Conservation (phyloP, 345 rosid species). For the Dipteronia sinensis region DNA sequence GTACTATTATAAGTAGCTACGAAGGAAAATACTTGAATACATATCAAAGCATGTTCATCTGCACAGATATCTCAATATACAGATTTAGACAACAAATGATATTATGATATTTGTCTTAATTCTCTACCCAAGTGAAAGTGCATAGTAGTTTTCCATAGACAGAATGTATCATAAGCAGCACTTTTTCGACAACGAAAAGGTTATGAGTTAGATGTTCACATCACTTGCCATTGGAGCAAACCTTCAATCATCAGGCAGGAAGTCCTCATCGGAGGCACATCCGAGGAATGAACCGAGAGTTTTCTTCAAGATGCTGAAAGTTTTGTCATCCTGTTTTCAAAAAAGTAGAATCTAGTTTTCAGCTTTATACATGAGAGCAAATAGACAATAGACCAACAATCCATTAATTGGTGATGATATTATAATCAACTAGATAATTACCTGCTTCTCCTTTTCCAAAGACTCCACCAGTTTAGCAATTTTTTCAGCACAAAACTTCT, state of each 20-base stretch:
- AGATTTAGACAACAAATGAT: no score
- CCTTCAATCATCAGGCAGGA: slow-evolving; percentile 59
- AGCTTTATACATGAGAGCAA: neutral
- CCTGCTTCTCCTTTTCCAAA: slow-evolving; percentile 69
- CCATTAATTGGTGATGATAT: neutral
- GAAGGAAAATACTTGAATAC: no score
- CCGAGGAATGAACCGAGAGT: slow-evolving; percentile 70
- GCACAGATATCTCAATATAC: no score
- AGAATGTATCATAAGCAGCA: neutral
- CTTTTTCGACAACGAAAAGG: neutral
- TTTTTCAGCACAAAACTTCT: slow-evolving; percentile 61
- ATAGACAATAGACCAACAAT: neutral
- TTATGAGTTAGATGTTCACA: neutral
- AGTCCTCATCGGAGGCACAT: slow-evolving; percentile 71
- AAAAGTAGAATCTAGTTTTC: neutral
- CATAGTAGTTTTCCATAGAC: neutral
- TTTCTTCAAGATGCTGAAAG: slow-evolving; percentile 78
- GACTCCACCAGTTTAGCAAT: slow-evolving; percentile 65
- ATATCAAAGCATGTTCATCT: no score
- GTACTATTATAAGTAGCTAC: no score
- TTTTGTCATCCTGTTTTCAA: slow-evolving; percentile 60
- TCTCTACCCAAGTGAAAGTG: neutral
- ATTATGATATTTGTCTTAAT: neutral
- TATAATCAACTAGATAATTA: slow-evolving; percentile 16
- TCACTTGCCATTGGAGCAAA: neutral